These are phyloP conservation scores for Coniferiporia sulphurascens DNA, from an alignment of 1,284 basidiomycete genomes.

Conservation along the genomic window DNA sequence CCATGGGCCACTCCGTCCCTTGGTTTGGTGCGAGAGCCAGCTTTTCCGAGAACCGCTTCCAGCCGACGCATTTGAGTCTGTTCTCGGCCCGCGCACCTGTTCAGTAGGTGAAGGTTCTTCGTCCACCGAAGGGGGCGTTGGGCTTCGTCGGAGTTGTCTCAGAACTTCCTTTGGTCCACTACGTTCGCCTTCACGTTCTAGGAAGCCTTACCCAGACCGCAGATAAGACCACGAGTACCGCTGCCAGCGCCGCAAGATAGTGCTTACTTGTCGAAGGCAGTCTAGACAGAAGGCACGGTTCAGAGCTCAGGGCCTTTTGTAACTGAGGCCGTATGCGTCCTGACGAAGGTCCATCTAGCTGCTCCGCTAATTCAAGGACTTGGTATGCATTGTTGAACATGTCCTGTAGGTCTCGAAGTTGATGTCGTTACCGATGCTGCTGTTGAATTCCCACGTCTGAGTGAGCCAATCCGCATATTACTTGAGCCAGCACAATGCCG, in stretches of 20 bases:
- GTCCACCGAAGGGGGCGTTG: background rate
- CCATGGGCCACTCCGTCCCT: constrained; percentile 33
- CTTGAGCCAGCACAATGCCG: background rate
- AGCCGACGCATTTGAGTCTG: constrained; percentile 19
- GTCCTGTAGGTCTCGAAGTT: background rate
- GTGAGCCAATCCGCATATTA: constrained; percentile 4
- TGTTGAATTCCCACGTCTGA: background rate
- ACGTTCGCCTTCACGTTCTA: constrained; percentile 60
- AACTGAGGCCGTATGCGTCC: background rate
- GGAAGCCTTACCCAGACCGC: constrained; percentile 44
- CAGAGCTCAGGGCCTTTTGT: constrained; percentile 36
- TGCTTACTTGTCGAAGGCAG: constrained; percentile 54
- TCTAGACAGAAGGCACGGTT: constrained; percentile 62
- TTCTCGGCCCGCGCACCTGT: constrained; percentile 16
- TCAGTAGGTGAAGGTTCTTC: constrained; percentile 20
- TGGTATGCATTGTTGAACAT: constrained; percentile 15
- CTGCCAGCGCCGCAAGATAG: background rate
- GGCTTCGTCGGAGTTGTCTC: constrained; percentile 40
- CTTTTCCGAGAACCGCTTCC: constrained; percentile 16
- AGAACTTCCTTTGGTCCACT: constrained; percentile 50
- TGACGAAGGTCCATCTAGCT: constrained; percentile 1
- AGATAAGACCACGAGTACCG: background rate
- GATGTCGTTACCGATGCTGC: background rate
- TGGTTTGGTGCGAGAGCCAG: constrained; percentile 9
- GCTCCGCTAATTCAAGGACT: constrained; percentile 3